Evolutionary conservation across 169 alveolate species (phyloP).

Genomic region (Babesia bigemina): DNA sequence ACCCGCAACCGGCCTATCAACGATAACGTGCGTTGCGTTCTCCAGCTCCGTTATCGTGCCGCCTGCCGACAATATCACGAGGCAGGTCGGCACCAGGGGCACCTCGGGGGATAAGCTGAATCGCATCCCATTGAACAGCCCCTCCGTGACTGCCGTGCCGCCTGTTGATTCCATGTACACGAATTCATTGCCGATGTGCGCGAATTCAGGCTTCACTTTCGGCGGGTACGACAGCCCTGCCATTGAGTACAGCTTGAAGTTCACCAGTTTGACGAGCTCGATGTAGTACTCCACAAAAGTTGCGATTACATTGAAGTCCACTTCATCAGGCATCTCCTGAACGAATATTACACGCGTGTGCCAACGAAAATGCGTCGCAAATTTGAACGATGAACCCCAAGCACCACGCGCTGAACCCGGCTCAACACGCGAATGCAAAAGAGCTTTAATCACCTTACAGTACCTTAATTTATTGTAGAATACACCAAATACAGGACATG

Average conservation of each 20-base stretch:
- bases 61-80: conserved; percentile 88
- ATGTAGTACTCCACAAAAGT: conserved; percentile 91
- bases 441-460: too few relatives aligned
- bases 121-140: conserved; percentile 81
- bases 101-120: conserved; percentile 90
- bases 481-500: not conserved
- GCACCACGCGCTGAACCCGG: not conserved
- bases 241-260: conserved; percentile 65
- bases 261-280: conserved; percentile 64
- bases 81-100: conserved; percentile 88
- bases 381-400: too few relatives aligned
- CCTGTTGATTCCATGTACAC: conserved; percentile 26
- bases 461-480: too few relatives aligned
- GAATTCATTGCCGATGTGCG: conserved; percentile 44
- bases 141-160: conserved; percentile 40
- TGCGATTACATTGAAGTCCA: conserved; percentile 93
- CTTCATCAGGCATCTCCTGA: conserved; percentile 88
- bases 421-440: too few relatives aligned
- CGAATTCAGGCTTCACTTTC: conserved; percentile 36
- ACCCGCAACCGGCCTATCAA: conserved; percentile 87
- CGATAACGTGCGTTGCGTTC: conserved; percentile 88
- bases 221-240: conserved; percentile 64
- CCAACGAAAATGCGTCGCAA: not conserved
- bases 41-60: conserved; percentile 81
- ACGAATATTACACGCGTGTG: not conserved